These are phyloP conservation scores for Colletotrichum trifolii DNA, from an alignment of 2,329 filamentous ascomycete genomes.

Conservation along the genomic window DNA sequence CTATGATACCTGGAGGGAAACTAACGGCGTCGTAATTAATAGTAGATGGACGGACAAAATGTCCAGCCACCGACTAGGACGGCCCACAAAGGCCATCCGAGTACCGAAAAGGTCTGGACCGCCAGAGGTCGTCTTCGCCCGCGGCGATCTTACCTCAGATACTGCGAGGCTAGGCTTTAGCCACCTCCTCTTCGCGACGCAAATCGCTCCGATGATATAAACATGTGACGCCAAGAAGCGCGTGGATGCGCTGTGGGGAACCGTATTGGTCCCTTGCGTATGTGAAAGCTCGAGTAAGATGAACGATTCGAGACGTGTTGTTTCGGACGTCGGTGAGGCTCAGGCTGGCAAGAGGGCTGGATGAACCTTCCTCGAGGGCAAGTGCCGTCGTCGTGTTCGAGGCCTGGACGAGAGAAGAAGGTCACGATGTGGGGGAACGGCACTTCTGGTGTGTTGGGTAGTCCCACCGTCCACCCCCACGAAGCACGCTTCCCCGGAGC, in stretches of 20 bases:
- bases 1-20: too few species aligned
- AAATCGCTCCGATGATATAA: constrained; percentile 8
- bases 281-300: too few species aligned
- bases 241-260: too few species aligned
- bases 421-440: constrained; percentile 36
- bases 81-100: neutral
- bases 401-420: constrained; percentile 19
- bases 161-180: constrained; percentile 4
- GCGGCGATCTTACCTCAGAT: constrained; percentile 20
- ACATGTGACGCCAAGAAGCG: constrained; percentile 13
- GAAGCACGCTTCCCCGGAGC: constrained; percentile 35
- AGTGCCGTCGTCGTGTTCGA: constrained; percentile 23
- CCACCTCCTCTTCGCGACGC: constrained; percentile 1
- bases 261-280: too few species aligned
- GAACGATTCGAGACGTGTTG: neutral
- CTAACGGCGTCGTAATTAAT: too few species aligned
- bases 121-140: constrained; percentile 6
- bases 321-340: neutral
- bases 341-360: neutral
- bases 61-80: neutral
- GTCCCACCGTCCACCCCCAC: constrained; percentile 35
- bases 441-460: constrained; percentile 26
- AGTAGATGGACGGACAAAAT: neutral
- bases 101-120: constrained; percentile 18
- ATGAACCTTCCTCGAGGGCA: neutral